Conservation (phyloP, 1,284 basidiomycete species). For the Microbotryum silenes-acaulis region DNA sequence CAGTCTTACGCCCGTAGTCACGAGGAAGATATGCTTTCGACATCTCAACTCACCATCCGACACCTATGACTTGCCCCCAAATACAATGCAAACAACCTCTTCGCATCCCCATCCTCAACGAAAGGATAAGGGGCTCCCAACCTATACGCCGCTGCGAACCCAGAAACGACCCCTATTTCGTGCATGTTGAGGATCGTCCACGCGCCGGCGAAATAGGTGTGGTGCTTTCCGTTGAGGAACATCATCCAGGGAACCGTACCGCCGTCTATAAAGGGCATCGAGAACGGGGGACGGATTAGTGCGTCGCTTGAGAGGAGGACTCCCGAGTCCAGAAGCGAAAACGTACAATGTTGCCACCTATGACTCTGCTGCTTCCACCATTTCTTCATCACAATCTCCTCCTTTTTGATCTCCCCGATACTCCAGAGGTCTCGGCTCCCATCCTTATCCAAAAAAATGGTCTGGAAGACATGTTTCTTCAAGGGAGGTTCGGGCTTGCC, state of each 20-base stretch:
- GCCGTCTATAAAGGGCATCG: slow-evolving; percentile 40
- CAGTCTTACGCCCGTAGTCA: background rate
- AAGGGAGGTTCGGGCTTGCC: slow-evolving; percentile 35
- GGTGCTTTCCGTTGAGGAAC: slow-evolving; percentile 52
- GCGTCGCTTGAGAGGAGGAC: too few relatives aligned
- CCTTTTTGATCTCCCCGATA: slow-evolving; percentile 47
- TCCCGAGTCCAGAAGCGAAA: background rate
- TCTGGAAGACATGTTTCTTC: slow-evolving; percentile 54
- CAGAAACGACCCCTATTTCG: slow-evolving; percentile 53
- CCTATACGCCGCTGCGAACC: slow-evolving; percentile 54
- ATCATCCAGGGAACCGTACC: slow-evolving; percentile 56
- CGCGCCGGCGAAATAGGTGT: slow-evolving; percentile 44
- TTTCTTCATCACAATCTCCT: slow-evolving; percentile 51
- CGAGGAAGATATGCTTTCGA: background rate
- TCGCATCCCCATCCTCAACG: slow-evolving; percentile 3
- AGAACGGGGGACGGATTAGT: slow-evolving; percentile 7
- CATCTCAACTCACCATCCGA: slow-evolving; percentile 4
- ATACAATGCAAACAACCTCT: slow-evolving; percentile 8
- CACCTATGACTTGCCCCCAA: slow-evolving; percentile 3
- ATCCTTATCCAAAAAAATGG: slow-evolving; percentile 55
- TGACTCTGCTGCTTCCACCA: slow-evolving; percentile 59
- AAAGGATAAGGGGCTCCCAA: slow-evolving; percentile 50
- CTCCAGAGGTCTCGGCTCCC: slow-evolving; percentile 50
- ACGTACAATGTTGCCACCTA: slow-evolving; percentile 45
- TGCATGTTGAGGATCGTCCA: slow-evolving; percentile 46